Base-by-base conservation (phyloP, 345 rosid species). In the Kandelia obovata region DNA sequence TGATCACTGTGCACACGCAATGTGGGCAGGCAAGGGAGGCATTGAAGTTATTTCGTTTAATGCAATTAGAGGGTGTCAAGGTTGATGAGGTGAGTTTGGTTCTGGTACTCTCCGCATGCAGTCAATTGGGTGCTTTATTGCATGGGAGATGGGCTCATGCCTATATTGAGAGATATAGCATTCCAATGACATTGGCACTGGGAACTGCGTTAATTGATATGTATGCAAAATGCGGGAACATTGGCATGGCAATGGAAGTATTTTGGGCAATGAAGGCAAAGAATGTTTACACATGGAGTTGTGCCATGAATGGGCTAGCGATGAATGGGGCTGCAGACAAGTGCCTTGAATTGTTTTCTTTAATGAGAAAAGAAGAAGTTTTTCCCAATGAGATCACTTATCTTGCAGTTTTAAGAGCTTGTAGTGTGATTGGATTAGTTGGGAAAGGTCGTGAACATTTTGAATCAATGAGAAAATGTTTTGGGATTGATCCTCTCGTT, bases 81-180 rank as follows among this genome's bases (percentile, higher is more conserved):
- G 82, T 85, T 21, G 81, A 83, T 66, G 88, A 75, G 52, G 88
- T 79, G 62, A 81, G 84, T 23, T 77, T 86, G 86, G 80, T 86
- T 7, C 82, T 87, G 0, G 85, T 86, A 73, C 71, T 88, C 5
- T 88, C 88, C 4, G 94, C 91, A 0, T 88, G 90, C 6, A 76
- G 81, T 68, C 90, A 86, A 0, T 47, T 86, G 49, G 91, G 90
- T 62, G 86, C 85, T 20, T 76, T 80, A 23, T 86, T 83, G 64
- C 87, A 86, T 68, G 91, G 89, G 71, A 83, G 85, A 69, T 88
- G 94, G 89, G 83, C 82, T 23, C 89, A 88, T 75, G 75, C 77
- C 30, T 89, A 79, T 69, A 80, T 89, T 19, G 79, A 82, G 71
- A 82, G 74, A 73, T 75, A 80, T 82, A 80, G 73, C 71, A 71